These are phyloP conservation scores for Backusella morwellensis DNA, from an alignment of 192 early-diverging fungal genomes.

Conservation along the genomic window DNA sequence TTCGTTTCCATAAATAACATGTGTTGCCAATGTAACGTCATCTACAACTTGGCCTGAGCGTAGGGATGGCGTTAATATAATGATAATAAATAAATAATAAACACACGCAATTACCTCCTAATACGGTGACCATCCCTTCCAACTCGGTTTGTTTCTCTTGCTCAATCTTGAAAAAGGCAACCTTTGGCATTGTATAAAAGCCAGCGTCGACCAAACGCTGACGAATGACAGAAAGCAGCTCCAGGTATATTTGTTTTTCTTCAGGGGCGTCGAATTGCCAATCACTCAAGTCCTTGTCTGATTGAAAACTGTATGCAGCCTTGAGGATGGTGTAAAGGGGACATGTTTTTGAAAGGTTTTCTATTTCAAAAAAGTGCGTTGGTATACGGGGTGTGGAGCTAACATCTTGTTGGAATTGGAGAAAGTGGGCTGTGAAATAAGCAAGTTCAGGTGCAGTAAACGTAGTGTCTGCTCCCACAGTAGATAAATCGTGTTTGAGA, in stretches of 20 bases:
- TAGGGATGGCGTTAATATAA: neutral
- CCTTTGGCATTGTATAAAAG: constrained; percentile 3
- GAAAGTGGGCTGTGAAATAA: constrained; percentile 28
- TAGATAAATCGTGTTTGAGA: constrained; percentile 16
- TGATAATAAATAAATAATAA: neutral
- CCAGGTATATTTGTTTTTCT: constrained; percentile 21
- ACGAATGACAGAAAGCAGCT: constrained; percentile 16
- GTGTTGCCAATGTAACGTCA: constrained; percentile 9
- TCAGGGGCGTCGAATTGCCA: constrained; percentile 32
- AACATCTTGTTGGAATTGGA: constrained; percentile 28
- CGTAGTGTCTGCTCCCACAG: constrained; percentile 24
- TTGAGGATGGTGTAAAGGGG: constrained; percentile 27
- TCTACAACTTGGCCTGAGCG: constrained; percentile 8
- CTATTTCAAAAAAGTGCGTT: constrained; percentile 17
- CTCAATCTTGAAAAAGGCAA: constrained; percentile 16
- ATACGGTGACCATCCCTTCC: neutral
- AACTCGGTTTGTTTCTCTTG: constrained; percentile 10
- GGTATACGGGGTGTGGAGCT: constrained; percentile 11
- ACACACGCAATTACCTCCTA: neutral
- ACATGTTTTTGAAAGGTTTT: neutral
- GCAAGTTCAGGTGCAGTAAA: constrained; percentile 32
- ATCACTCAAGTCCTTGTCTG: constrained; percentile 23
- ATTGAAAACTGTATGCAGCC: constrained; percentile 31
- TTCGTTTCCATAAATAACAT: constrained; percentile 19
- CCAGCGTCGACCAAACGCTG: constrained; percentile 6